These are phyloP conservation scores for Mortierella sp. DNA, from an alignment of 371 early-diverging fungal genomes.

Conservation along the genomic window DNA sequence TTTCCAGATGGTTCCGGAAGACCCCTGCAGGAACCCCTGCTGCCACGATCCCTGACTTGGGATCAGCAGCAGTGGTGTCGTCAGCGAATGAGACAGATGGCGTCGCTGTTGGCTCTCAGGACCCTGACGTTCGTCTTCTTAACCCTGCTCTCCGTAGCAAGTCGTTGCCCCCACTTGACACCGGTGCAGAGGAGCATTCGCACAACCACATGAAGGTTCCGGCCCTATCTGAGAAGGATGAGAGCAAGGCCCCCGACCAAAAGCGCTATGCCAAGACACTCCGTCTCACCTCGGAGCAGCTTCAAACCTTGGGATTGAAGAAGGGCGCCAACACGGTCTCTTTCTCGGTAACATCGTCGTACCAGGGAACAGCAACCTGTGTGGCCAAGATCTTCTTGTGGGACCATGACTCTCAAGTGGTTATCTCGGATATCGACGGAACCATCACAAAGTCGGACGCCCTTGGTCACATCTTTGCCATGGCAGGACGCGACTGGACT, in stretches of 20 bases:
- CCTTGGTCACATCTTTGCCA: constrained; percentile 97
- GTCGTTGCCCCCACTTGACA: constrained; percentile 44
- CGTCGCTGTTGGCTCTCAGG: constrained; percentile 24
- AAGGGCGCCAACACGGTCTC: constrained; percentile 93
- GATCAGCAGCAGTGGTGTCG: constrained; percentile 1
- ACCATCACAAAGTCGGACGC: constrained; percentile 99
- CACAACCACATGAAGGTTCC: constrained; percentile 23
- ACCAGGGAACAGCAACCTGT: constrained; percentile 87
- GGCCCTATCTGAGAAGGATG: constrained; percentile 30
- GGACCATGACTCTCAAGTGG: constrained; percentile 89
- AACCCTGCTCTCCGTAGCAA: constrained; percentile 54
- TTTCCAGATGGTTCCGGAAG: constrained; percentile 56
- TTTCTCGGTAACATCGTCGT: constrained; percentile 88
- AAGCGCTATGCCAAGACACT: constrained; percentile 87
- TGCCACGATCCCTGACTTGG: constrained; percentile 26
- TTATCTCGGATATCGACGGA: constrained; percentile 99
- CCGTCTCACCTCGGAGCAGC: constrained; percentile 89
- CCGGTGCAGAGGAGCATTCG: constrained; percentile 16
- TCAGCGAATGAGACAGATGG: constrained; percentile 10
- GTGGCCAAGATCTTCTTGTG: constrained; percentile 93
- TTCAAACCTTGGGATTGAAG: constrained; percentile 83
- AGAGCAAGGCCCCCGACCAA: constrained; percentile 14
- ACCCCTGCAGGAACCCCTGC: constrained; percentile 35
- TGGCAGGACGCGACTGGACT: constrained; percentile 99
- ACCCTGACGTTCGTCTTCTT: constrained; percentile 15